These are phyloP conservation scores for Penicillium atrosanguineum DNA, from an alignment of 495 filamentous ascomycete genomes.

Conservation along the genomic window DNA sequence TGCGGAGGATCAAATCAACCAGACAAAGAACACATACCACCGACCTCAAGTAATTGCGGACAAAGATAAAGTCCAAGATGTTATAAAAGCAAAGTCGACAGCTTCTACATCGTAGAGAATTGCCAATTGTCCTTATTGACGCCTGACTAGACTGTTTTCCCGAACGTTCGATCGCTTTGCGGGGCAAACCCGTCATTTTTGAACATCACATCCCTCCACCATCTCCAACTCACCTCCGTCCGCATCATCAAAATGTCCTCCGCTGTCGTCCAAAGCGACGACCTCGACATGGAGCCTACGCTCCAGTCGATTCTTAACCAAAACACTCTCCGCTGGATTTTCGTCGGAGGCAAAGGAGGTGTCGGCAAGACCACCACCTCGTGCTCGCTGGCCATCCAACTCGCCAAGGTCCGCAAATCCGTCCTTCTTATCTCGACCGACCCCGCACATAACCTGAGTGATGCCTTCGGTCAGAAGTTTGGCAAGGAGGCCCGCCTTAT, in stretches of 20 bases:
- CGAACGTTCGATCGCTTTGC: constrained; percentile 38
- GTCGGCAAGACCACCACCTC: constrained; percentile 99
- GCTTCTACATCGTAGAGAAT: not conserved
- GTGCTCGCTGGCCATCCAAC: constrained; percentile 95
- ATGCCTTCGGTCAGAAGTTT: constrained; percentile 98
- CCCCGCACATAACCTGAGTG: constrained; percentile 96
- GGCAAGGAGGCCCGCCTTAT: constrained; percentile 95
- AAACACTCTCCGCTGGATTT: constrained; percentile 95
- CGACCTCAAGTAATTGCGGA: not conserved
- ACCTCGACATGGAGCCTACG: constrained; percentile 83
- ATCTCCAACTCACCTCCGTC: not conserved
- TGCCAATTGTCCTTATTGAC: not conserved
- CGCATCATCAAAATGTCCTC: constrained; percentile 53
- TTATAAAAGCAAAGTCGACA: not conserved
- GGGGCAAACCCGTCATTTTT: constrained; percentile 30
- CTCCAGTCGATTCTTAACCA: constrained; percentile 94
- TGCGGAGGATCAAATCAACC: not conserved
- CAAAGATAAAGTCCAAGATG: not conserved
- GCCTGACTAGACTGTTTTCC: constrained; percentile 21
- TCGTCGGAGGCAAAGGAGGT: constrained; percentile 97
- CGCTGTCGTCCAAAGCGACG: constrained; percentile 63
- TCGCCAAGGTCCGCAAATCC: constrained; percentile 92
- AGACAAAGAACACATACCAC: not conserved
- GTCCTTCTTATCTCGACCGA: constrained; percentile 98
- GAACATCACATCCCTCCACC: constrained; percentile 11